Conservation (phyloP, 495 filamentous ascomycete species). For the Aspergillus conjunctus region DNA sequence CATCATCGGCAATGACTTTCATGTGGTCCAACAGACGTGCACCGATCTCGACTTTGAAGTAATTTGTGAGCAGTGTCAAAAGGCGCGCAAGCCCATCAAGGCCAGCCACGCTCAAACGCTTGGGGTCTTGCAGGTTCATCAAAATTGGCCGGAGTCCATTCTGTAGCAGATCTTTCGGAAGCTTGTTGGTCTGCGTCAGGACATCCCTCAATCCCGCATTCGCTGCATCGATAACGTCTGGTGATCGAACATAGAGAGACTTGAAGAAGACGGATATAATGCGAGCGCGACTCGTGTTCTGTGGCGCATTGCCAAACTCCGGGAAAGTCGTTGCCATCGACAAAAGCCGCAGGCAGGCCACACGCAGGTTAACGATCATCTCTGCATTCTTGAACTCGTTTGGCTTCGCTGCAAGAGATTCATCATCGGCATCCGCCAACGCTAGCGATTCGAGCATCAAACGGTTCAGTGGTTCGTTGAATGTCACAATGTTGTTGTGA, state of each 20-base stretch:
- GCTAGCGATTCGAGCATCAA: slow-evolving; percentile 90
- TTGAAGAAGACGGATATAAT: slow-evolving; percentile 98
- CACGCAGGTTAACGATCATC: slow-evolving; percentile 85
- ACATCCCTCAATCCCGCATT: slow-evolving; percentile 85
- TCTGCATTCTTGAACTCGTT: slow-evolving; percentile 89
- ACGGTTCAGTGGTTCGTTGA: slow-evolving; percentile 87
- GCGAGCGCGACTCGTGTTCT: slow-evolving; percentile 73
- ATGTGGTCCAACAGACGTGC: slow-evolving; percentile 88
- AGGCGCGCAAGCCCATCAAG: slow-evolving; percentile 89
- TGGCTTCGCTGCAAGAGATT: slow-evolving; percentile 79
- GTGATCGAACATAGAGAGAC: slow-evolving; percentile 86
- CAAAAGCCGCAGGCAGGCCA: slow-evolving; percentile 89
- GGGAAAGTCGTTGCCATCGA: slow-evolving; percentile 90
- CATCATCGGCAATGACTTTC: slow-evolving; percentile 82
- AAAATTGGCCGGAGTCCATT: slow-evolving; percentile 92
- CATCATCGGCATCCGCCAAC: slow-evolving; percentile 90
- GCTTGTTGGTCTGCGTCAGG: slow-evolving; percentile 80
- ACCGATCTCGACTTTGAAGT: slow-evolving; percentile 99
- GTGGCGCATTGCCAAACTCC: slow-evolving; percentile 72
- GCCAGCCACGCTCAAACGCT: slow-evolving; percentile 83
- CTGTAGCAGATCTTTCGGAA: slow-evolving; percentile 94
- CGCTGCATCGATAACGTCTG: slow-evolving; percentile 90
- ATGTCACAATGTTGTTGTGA: slow-evolving; percentile 80
- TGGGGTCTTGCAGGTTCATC: slow-evolving; percentile 92
- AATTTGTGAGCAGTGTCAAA: slow-evolving; percentile 88